phyloP scores from a whole-genome alignment of 768 basidiomycete species.

The Mycena indigotica region DNA sequence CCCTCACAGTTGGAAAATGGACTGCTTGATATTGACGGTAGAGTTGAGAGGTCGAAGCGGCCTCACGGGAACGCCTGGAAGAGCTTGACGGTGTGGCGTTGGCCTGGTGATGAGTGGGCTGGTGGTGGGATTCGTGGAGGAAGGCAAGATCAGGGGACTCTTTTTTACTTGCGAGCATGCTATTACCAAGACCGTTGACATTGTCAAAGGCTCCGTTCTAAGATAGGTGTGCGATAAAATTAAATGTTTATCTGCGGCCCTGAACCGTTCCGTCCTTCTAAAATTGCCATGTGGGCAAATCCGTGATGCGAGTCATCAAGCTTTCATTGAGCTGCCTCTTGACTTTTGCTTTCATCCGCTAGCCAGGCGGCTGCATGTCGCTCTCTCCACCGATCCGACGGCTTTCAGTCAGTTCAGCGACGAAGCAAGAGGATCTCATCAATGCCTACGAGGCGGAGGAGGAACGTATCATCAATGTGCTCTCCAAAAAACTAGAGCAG shows the following conservation, averaged over 20 bases:
- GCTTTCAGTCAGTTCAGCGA: constrained; percentile 56
- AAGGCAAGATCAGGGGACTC: constrained; percentile 34
- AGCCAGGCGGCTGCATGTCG: constrained; percentile 34
- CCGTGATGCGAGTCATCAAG: neutral
- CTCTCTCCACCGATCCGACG: constrained; percentile 62
- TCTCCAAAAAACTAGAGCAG: constrained; percentile 84
- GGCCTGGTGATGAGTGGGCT: constrained; percentile 37
- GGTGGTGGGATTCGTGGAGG: constrained; percentile 27
- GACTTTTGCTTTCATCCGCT: no score
- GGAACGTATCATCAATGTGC: constrained; percentile 81
- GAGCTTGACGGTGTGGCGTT: constrained; percentile 55
- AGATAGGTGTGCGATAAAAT: neutral
- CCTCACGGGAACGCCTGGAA: constrained; percentile 63
- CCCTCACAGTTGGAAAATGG: constrained; percentile 54
- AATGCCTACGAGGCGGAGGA: constrained; percentile 91
- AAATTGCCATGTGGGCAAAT: constrained; percentile 1
- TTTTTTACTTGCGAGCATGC: constrained; percentile 38
- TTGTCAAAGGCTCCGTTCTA: no score
- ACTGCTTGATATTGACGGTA: constrained; percentile 54
- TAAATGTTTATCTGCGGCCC: neutral
- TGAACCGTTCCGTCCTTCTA: neutral
- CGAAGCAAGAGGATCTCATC: constrained; percentile 74
- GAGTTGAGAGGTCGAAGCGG: constrained; percentile 42
- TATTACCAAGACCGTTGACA: constrained; percentile 27
- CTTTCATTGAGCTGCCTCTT: no score